Evolutionary conservation across 2,329 filamentous ascomycete genomes (phyloP).

Genomic region (Talaromyces islandicus): DNA sequence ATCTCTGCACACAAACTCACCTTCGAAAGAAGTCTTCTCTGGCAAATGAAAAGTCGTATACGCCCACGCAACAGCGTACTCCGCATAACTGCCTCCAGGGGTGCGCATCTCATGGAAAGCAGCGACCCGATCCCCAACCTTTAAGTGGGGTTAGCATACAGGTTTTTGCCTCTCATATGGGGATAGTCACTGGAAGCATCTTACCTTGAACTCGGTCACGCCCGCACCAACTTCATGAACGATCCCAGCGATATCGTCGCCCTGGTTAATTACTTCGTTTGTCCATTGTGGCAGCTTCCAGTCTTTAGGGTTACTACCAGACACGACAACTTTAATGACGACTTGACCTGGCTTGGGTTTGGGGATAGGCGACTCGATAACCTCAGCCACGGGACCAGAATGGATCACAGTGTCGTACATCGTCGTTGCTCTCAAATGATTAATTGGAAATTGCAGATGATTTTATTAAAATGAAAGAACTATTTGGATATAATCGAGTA

Average conservation of each 20-base stretch:
- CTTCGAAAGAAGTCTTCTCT: conserved; percentile 45
- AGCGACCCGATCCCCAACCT: conserved; percentile 48
- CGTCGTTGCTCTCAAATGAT: neutral
- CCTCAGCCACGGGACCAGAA: conserved; percentile 2
- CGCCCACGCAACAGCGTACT: conserved; percentile 50
- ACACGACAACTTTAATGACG: conserved; percentile 16
- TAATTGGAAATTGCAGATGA: neutral
- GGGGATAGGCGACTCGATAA: conserved; percentile 40
- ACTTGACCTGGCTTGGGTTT: conserved; percentile 30
- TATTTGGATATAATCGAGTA: neutral
- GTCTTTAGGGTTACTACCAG: conserved; percentile 8
- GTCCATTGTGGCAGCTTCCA: conserved; percentile 16
- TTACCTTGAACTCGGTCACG: conserved; percentile 46
- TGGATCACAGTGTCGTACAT: conserved; percentile 2
- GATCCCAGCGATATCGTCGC: conserved; percentile 48
- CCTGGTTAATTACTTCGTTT: conserved; percentile 31
- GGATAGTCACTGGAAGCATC: too few relatives aligned
- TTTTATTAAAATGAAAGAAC: neutral
- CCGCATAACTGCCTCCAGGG: conserved; percentile 47
- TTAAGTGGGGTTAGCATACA: neutral
- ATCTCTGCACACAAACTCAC: conserved; percentile 19
- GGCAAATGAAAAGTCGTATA: conserved; percentile 53
- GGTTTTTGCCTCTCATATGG: neutral
- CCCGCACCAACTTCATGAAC: conserved; percentile 46
- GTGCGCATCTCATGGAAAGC: conserved; percentile 44